phyloP scores from a whole-genome alignment of 1,284 basidiomycete species.

The Puccinia polysora region DNA sequence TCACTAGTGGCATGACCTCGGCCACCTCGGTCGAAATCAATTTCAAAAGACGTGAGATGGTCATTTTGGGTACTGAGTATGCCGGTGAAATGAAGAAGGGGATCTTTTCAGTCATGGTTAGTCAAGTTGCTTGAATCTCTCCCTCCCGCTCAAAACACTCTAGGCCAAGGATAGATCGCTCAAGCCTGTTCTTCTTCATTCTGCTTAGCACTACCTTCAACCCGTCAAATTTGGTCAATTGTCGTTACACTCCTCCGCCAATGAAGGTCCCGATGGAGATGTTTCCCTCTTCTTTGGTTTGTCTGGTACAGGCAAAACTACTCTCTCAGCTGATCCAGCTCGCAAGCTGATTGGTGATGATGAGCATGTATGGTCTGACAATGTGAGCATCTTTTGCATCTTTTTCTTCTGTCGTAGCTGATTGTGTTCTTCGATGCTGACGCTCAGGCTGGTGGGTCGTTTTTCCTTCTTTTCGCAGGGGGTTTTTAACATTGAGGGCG shows the following conservation, averaged over 20 bases:
- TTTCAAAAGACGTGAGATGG: conserved; percentile 99
- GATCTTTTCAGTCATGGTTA: conserved; percentile 96
- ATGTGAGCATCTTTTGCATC: conserved; percentile 49
- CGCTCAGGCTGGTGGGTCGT: neutral
- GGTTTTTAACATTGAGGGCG: conserved; percentile 99
- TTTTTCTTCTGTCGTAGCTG: neutral
- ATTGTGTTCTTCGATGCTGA: neutral
- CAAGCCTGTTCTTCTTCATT: conserved; percentile 37
- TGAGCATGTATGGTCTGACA: conserved; percentile 96
- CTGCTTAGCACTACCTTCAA: conserved; percentile 81
- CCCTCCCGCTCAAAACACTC: conserved; percentile 13
- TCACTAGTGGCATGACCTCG: conserved; percentile 99
- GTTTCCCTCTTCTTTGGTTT: conserved; percentile 99
- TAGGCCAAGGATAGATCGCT: too few species aligned
- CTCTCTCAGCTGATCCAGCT: conserved; percentile 84
- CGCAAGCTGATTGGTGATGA: conserved; percentile 91
- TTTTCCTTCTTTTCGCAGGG: conserved; percentile 55
- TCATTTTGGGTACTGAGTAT: conserved; percentile 98
- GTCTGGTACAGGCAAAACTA: conserved; percentile 97
- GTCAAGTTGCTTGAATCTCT: conserved; percentile 45
- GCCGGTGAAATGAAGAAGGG: conserved; percentile 99
- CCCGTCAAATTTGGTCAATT: conserved; percentile 98
- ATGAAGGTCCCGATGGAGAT: conserved; percentile 84
- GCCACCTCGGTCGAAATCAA: conserved; percentile 99
- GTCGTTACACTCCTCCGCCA: conserved; percentile 97